These are phyloP conservation scores for Lathyrus tuberosus DNA, from an alignment of 306 rosid genomes.

Conservation along the genomic window DNA sequence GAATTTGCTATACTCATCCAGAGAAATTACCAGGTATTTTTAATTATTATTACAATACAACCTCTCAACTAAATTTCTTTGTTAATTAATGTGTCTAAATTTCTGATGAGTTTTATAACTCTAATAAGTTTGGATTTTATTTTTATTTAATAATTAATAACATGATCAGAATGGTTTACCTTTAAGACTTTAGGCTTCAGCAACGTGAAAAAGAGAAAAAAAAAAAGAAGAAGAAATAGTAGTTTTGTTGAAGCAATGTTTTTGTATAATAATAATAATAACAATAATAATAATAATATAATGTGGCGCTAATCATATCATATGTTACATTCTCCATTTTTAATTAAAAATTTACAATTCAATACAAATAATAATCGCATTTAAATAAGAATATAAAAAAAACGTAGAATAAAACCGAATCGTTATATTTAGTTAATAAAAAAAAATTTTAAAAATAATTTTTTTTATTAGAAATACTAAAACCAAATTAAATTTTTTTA, in stretches of 20 bases:
- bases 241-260: constrained; percentile 12
- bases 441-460: no score
- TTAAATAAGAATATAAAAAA: no score
- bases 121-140: background rate
- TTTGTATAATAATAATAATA: background rate
- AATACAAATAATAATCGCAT: no score
- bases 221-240: background rate
- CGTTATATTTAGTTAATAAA: no score
- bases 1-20: constrained; percentile 82
- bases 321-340: no score
- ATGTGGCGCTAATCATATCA: no score
- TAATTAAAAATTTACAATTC: no score
- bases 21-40: constrained; percentile 67
- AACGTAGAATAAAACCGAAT: no score
- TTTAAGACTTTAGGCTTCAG: background rate
- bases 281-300: no score
- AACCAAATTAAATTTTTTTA: no score
- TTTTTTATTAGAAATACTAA: no score
- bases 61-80: constrained; percentile 9
- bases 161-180: background rate
- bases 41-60: background rate
- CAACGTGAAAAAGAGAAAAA: constrained; percentile 11
- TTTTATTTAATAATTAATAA: background rate
- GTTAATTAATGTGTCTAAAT: background rate
- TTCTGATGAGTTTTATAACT: background rate